Percentiles rank a stretch among this genome's conserved stretches.
Evolutionary conservation across 2,329 filamentous ascomycete genomes (phyloP).

Genomic region (Clonostachys sp.): DNA sequence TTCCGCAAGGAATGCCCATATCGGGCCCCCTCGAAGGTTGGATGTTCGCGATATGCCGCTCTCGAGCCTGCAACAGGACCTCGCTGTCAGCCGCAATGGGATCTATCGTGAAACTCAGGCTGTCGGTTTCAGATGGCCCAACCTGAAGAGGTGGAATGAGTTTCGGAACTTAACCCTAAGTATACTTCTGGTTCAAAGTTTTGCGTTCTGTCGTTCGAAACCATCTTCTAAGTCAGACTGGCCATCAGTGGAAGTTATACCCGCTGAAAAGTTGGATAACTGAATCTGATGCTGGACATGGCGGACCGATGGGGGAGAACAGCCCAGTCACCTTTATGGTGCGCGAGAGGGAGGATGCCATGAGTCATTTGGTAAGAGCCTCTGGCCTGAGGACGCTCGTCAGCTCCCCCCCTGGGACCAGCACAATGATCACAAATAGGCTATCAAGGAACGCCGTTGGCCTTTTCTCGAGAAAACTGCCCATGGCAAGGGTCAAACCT

Average conservation of each 20-base stretch:
- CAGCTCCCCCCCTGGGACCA: constrained; percentile 62
- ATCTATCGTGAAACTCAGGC: constrained; percentile 26
- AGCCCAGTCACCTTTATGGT: constrained; percentile 52
- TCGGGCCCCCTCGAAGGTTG: constrained; percentile 32
- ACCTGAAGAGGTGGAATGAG: constrained; percentile 49
- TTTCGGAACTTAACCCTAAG: constrained; percentile 98
- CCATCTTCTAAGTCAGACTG: constrained; percentile 56
- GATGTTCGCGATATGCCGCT: constrained; percentile 46
- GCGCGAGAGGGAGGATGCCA: constrained; percentile 59
- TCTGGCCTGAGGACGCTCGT: constrained; percentile 71
- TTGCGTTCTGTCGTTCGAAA: constrained; percentile 67
- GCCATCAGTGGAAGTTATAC: constrained; percentile 20
- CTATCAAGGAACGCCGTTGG: constrained; percentile 25
- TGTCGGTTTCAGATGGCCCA: constrained; percentile 33
- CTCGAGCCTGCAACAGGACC: constrained; percentile 57
- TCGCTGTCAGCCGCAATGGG: constrained; percentile 42
- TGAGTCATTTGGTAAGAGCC: constrained; percentile 76
- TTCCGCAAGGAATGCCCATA: constrained; percentile 61
- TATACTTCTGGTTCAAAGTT: constrained; percentile 64
- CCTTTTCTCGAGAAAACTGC: constrained; percentile 8
- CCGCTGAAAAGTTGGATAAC: constrained; percentile 47
- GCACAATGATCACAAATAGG: constrained; percentile 45
- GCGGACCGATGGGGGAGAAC: constrained; percentile 43
- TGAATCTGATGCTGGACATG: constrained; percentile 15
- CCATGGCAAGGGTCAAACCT: constrained; percentile 3